Evolutionary conservation across 2,329 filamentous ascomycete species (phyloP).

Genomic region (Fulvia fulva): DNA sequence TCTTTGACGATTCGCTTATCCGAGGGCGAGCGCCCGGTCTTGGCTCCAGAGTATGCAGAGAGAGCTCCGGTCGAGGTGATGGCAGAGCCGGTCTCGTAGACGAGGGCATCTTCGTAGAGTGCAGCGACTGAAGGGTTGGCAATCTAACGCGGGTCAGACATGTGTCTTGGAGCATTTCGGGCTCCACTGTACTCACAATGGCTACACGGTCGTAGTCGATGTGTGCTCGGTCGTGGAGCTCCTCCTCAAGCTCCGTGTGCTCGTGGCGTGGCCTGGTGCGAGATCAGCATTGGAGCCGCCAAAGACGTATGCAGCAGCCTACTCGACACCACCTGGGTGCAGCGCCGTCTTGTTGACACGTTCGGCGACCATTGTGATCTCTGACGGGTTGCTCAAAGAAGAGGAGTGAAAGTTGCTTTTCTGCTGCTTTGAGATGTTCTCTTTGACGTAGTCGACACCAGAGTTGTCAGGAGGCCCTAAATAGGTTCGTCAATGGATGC

Average conservation of each 20-base stretch:
- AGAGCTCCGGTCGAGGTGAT: slow-evolving; percentile 94
- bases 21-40: slow-evolving; percentile 92
- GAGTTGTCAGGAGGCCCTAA: slow-evolving; percentile 39
- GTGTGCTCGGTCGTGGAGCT: slow-evolving; percentile 94
- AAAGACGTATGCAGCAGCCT: slow-evolving; percentile 45
- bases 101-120: slow-evolving; percentile 97
- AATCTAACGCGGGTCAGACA: slow-evolving; percentile 45
- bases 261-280: slow-evolving; percentile 68
- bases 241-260: slow-evolving; percentile 96
- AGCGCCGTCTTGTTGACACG: slow-evolving; percentile 86
- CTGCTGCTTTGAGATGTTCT: slow-evolving; percentile 56
- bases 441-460: slow-evolving; percentile 52
- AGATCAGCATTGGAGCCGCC: slow-evolving; percentile 9
- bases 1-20: slow-evolving; percentile 99
- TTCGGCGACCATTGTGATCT: slow-evolving; percentile 41
- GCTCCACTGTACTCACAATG: slow-evolving; percentile 64
- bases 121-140: slow-evolving; percentile 93
- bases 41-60: slow-evolving; percentile 95
- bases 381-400: slow-evolving; percentile 48
- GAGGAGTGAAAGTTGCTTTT: slow-evolving; percentile 58
- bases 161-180: neutral
- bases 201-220: slow-evolving; percentile 98
- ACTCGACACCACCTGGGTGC: slow-evolving; percentile 87
- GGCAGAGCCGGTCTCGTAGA: slow-evolving; percentile 95
- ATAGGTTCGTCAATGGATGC: slow-evolving; percentile 3